Conservation (phyloP, 805 yeast species). For the Teunomyces lycoperdinae region DNA sequence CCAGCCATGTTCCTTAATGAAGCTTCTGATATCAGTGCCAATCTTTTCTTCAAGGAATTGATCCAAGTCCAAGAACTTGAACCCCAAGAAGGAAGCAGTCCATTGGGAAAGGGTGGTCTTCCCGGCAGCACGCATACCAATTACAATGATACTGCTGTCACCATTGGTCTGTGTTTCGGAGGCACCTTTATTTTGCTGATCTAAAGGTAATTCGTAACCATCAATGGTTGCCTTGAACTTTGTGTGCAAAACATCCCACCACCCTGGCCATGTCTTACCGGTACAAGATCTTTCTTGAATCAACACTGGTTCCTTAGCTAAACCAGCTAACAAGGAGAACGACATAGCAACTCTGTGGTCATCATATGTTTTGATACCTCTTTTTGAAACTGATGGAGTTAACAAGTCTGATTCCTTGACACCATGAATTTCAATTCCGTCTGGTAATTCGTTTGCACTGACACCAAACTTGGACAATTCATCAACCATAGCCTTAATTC, state of each 20-base stretch:
- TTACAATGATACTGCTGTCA: constrained; percentile 63
- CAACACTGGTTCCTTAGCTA: constrained; percentile 59
- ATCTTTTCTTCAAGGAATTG: constrained; percentile 56
- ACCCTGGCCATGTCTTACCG: constrained; percentile 99
- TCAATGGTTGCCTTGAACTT: constrained; percentile 61
- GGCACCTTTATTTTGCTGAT: constrained; percentile 15
- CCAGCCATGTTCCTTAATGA: constrained; percentile 74
- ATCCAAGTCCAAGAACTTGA: constrained; percentile 75
- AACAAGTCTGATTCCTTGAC: constrained; percentile 47
- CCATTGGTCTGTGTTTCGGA: constrained; percentile 31
- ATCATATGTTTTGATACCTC: constrained; percentile 78
- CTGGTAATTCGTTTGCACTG: constrained; percentile 76
- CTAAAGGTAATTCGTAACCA: constrained; percentile 61
- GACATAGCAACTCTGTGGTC: constrained; percentile 99
- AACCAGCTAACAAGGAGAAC: constrained; percentile 81
- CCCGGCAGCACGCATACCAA: constrained; percentile 99
- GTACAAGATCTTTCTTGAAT: constrained; percentile 89
- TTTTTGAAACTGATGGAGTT: constrained; percentile 48
- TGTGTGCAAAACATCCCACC: constrained; percentile 94
- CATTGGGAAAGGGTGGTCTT: constrained; percentile 83
- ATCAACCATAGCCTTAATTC: constrained; percentile 91
- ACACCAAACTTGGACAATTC: constrained; percentile 92
- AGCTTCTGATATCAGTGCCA: constrained; percentile 54
- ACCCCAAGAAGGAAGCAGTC: constrained; percentile 68
- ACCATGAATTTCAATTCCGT: constrained; percentile 89